A percentile compares a stretch with the other conserved stretches of the same genome.
Evolutionary conservation across 805 yeast species (phyloP).

Genomic region (Saturnispora serradocipensis): DNA sequence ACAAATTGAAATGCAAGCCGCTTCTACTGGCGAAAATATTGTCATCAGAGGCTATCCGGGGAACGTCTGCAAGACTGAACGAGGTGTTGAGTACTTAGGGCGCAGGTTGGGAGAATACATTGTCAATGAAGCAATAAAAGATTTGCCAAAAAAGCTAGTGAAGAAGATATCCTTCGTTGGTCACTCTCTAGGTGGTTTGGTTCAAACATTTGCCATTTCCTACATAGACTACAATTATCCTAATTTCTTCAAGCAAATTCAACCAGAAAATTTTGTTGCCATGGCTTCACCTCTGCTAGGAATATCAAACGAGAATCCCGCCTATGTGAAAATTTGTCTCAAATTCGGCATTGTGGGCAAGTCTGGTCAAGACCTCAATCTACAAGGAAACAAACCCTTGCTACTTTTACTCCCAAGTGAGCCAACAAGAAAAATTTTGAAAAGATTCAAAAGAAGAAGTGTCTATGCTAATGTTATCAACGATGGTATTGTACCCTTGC

Average conservation of each 20-base stretch:
- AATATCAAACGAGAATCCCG: constrained; percentile 78
- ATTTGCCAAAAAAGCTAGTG: constrained; percentile 2
- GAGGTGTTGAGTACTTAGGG: constrained; percentile 82
- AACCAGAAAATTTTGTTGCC: constrained; percentile 72
- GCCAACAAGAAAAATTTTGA: constrained; percentile 57
- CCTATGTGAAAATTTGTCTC: constrained; percentile 72
- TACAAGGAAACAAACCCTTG: constrained; percentile 51
- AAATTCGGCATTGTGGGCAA: constrained; percentile 86
- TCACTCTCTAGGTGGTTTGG: constrained; percentile 90
- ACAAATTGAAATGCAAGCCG: constrained; percentile 45
- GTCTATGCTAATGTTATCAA: constrained; percentile 82
- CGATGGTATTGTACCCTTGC: constrained; percentile 92
- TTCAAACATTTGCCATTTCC: constrained; percentile 85
- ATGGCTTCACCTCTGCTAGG: constrained; percentile 89
- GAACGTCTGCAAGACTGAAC: constrained; percentile 80
- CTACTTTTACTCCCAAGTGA: constrained; percentile 68
- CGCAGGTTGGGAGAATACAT: constrained; percentile 69
- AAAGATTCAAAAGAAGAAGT: constrained; percentile 60
- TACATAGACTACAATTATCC: constrained; percentile 64
- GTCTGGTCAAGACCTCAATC: constrained; percentile 85
- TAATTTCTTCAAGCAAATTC: constrained; percentile 51
- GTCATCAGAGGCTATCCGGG: constrained; percentile 77
- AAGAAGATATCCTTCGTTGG: constrained; percentile 74
- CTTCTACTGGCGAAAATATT: constrained; percentile 47
- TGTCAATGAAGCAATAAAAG: constrained; percentile 36